Percentiles rank a stretch among this genome's conserved stretches.
phyloP scores from a whole-genome alignment of 2,329 filamentous ascomycete genomes.

The Sporothrix protearum region DNA sequence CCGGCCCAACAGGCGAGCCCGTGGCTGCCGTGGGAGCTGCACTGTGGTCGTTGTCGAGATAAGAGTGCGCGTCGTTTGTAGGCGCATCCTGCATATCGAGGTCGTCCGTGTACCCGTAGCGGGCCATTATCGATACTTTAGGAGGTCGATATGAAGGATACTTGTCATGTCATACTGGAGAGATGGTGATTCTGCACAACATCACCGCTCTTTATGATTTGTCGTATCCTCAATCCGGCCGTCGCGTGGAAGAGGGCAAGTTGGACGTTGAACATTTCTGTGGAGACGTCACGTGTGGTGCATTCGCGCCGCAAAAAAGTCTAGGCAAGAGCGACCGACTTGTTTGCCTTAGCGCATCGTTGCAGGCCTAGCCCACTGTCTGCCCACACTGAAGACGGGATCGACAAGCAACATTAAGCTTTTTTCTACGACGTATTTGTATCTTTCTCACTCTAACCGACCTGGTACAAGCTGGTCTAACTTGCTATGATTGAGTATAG shows the following conservation, averaged over 20 bases:
- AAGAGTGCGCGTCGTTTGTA: constrained; percentile 25
- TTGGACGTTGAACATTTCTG: constrained; percentile 7
- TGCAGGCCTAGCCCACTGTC: neutral
- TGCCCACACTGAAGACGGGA: neutral
- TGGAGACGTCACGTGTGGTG: constrained; percentile 12
- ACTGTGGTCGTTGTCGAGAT: neutral
- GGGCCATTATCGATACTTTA: constrained; percentile 1
- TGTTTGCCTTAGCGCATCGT: neutral
- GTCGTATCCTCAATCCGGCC: neutral
- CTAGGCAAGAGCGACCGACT: neutral
- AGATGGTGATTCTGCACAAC: neutral
- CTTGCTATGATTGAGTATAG: neutral
- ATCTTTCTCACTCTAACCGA: neutral
- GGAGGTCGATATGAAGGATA: neutral
- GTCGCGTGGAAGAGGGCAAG: neutral
- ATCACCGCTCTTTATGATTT: neutral
- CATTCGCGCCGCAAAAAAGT: neutral
- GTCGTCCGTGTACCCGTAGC: constrained; percentile 10
- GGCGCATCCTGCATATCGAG: neutral
- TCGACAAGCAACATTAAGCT: constrained; percentile 4
- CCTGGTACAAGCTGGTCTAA: neutral
- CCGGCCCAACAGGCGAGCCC: neutral
- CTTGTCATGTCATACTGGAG: constrained; percentile 2
- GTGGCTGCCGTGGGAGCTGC: neutral
- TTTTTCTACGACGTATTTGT: neutral